Conservation (phyloP, 257 asterid genomes). For the Vinca minor region DNA sequence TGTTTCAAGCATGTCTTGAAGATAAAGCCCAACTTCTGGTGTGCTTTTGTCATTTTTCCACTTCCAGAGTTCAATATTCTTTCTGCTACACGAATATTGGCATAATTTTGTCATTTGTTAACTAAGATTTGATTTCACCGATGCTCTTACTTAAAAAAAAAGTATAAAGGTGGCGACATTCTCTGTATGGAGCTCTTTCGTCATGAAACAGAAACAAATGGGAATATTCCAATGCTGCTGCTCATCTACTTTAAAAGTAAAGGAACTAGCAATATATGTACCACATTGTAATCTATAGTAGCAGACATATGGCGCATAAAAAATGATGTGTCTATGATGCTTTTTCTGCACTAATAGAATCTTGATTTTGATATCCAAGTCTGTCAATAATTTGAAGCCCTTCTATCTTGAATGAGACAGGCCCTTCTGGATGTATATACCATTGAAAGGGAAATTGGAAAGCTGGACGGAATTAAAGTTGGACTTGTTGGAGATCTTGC, state of each 20-base stretch:
- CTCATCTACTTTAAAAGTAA: neutral
- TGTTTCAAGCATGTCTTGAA: neutral
- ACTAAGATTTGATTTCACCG: neutral
- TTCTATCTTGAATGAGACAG: constrained; percentile 28
- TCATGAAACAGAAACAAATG: too few relatives aligned
- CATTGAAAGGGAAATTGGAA: constrained; percentile 78
- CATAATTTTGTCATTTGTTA: too few relatives aligned
- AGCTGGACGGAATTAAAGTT: constrained; percentile 80
- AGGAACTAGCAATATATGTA: neutral
- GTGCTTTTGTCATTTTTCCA: neutral
- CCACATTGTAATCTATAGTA: too few relatives aligned
- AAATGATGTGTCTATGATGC: neutral
- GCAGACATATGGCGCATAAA: too few relatives aligned
- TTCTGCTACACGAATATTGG: neutral
- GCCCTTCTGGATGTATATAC: constrained; percentile 86
- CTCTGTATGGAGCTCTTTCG: neutral
- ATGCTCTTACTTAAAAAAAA: neutral
- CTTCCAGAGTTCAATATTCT: neutral
- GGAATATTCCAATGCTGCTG: neutral
- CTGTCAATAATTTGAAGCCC: neutral
- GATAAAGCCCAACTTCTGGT: neutral
- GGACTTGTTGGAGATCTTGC: constrained; percentile 98
- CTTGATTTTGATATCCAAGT: too few relatives aligned
- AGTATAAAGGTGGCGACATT: too few relatives aligned
- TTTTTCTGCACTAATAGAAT: neutral